These are phyloP conservation scores for Yamadazyma takamatsuzukensis DNA, from an alignment of 805 yeast genomes.

Conservation along the genomic window DNA sequence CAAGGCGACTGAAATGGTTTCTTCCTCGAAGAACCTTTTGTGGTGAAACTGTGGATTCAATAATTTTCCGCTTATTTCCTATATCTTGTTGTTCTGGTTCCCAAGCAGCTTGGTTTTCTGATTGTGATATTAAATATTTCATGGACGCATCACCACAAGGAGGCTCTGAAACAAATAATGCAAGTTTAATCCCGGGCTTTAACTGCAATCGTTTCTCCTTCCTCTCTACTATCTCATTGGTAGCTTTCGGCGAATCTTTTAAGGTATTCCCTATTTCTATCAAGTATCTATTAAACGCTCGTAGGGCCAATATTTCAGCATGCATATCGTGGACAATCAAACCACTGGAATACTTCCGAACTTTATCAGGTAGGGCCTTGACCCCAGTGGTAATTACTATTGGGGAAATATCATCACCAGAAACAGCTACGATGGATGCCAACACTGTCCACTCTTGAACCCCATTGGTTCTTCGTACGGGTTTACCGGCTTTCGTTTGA, in stretches of 20 bases:
- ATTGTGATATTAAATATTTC: conserved; percentile 23
- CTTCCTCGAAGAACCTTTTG: conserved; percentile 55
- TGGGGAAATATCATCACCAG: conserved; percentile 22
- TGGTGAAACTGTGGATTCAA: too few relatives aligned
- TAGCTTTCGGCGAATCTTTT: conserved; percentile 8
- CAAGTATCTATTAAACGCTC: conserved; percentile 65
- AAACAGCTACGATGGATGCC: conserved; percentile 60
- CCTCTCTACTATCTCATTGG: conserved; percentile 13
- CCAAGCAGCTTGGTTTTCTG: conserved; percentile 19
- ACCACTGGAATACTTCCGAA: conserved; percentile 49
- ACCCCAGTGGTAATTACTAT: conserved; percentile 75
- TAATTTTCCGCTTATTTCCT: conserved; percentile 1
- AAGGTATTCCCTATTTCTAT: conserved; percentile 19
- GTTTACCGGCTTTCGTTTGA: conserved; percentile 49
- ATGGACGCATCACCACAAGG: conserved; percentile 94
- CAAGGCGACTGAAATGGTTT: conserved; percentile 49
- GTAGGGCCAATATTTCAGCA: conserved; percentile 75
- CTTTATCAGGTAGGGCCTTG: conserved; percentile 63
- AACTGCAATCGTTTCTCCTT: conserved; percentile 31
- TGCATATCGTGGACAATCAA: conserved; percentile 79
- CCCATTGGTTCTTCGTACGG: conserved; percentile 59
- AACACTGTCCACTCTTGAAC: conserved; percentile 78
- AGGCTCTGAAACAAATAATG: conserved; percentile 64
- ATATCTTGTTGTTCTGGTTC: conserved; percentile 5
- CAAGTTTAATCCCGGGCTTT: conserved; percentile 41